Evolutionary conservation across 2,329 filamentous ascomycete genomes (phyloP).

Genomic region (Pleochaeta shiraiana): DNA sequence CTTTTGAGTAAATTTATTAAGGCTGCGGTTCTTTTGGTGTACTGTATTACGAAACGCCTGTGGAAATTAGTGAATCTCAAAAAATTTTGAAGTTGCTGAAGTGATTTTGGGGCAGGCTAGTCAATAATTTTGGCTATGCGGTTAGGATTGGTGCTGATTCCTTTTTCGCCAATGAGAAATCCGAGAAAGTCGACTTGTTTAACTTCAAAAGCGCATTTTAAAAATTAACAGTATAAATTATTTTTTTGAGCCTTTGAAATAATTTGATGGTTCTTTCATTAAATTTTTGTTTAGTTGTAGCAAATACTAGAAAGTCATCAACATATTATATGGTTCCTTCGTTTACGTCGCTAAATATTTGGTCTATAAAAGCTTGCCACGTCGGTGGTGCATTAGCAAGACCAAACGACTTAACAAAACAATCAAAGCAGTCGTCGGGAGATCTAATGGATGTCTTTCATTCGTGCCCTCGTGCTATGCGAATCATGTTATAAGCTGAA

Average conservation of each 20-base stretch:
- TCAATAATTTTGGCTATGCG: not conserved
- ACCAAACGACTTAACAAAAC: slow-evolving; percentile 5
- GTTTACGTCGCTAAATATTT: not conserved
- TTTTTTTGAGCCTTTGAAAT: not conserved
- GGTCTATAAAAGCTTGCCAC: slow-evolving; percentile 3
- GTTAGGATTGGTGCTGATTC: not conserved
- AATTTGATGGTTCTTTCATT: not conserved
- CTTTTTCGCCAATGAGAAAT: not conserved
- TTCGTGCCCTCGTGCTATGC: not conserved
- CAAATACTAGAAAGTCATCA: not conserved
- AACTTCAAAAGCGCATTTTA: not conserved
- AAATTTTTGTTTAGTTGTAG: not conserved
- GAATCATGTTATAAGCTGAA: slow-evolving; percentile 4
- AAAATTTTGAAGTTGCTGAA: not conserved
- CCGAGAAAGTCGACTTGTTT: not conserved
- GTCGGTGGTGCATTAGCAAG: slow-evolving; percentile 2
- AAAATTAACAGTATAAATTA: not conserved
- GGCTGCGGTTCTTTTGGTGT: not conserved
- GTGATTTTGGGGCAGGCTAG: not conserved
- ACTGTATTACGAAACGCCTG: not conserved
- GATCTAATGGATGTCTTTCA: not conserved
- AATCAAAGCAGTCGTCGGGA: not conserved
- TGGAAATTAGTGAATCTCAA: not conserved
- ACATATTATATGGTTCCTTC: not conserved
- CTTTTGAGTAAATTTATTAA: not conserved